Conservation (phyloP, 192 early-diverging fungal species). For the Hyaloraphidium curvatum region DNA sequence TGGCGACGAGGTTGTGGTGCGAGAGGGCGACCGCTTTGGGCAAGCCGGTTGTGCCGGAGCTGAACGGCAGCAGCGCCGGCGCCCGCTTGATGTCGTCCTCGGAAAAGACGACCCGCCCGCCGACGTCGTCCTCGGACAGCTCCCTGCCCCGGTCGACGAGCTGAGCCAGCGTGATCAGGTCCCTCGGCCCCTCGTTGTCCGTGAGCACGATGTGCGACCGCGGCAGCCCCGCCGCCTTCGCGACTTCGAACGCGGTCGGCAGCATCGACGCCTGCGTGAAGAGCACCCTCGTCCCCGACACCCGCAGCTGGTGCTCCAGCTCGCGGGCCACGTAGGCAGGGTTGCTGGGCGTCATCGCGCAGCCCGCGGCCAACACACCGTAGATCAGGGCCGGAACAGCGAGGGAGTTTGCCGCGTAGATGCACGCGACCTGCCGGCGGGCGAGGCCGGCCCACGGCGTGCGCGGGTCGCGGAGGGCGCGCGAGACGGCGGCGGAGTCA, state of each 20-base stretch:
- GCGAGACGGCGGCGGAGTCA: background rate
- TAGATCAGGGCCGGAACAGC: background rate
- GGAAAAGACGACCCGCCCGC: background rate
- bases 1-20: slow-evolving; percentile 65
- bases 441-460: background rate
- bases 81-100: background rate
- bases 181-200: no score
- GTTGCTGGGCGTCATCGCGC: background rate
- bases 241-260: background rate
- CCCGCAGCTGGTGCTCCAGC: background rate
- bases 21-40: slow-evolving; percentile 80
- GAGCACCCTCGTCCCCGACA: background rate
- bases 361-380: background rate
- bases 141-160: no score
- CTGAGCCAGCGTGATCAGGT: no score
- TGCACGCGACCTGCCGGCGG: background rate
- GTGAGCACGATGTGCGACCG: background rate
- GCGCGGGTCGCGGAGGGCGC: background rate
- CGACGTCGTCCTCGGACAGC: background rate
- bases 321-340: background rate
- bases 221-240: background rate
- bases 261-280: background rate
- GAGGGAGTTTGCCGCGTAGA: background rate
- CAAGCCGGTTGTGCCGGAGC: slow-evolving; percentile 72
- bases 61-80: slow-evolving; percentile 13